Conservation (phyloP, 352 stramenopile genomes). For the Globisporangium paroecandrum region DNA sequence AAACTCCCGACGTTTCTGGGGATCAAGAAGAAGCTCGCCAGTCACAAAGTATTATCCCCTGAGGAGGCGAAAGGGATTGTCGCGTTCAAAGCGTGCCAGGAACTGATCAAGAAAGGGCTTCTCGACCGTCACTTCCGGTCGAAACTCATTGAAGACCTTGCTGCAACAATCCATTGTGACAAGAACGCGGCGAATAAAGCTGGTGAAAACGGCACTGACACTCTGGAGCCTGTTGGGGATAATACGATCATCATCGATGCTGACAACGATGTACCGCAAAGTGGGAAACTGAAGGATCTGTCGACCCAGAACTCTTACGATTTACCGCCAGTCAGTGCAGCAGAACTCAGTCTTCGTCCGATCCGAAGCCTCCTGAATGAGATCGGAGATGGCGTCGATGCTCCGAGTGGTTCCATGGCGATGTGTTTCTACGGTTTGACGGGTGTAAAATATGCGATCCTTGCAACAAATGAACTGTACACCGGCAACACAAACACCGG, state of each 20-base stretch:
- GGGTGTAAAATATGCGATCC: slow-evolving; percentile 65
- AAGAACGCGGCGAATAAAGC: slow-evolving; percentile 14
- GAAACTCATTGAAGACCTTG: slow-evolving; percentile 53
- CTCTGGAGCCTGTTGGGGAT: slow-evolving; percentile 12
- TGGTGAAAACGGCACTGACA: not conserved
- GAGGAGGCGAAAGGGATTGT: slow-evolving; percentile 77
- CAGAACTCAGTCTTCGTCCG: slow-evolving; percentile 60
- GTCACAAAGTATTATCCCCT: slow-evolving; percentile 55
- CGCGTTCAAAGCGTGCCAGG: slow-evolving; percentile 76
- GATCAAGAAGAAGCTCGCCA: slow-evolving; percentile 64
- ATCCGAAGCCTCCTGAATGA: slow-evolving; percentile 48
- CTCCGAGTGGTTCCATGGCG: slow-evolving; percentile 32
- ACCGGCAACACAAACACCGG: slow-evolving; percentile 76
- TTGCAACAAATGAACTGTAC: slow-evolving; percentile 74
- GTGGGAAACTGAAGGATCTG: slow-evolving; percentile 50
- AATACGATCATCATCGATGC: slow-evolving; percentile 32
- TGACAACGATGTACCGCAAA: slow-evolving; percentile 11
- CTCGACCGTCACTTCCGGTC: slow-evolving; percentile 74
- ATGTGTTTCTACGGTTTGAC: slow-evolving; percentile 82
- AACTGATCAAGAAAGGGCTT: slow-evolving; percentile 63
- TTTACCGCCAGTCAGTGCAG: slow-evolving; percentile 71
- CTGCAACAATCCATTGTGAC: slow-evolving; percentile 32
- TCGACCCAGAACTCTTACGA: slow-evolving; percentile 84
- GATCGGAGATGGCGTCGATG: not conserved
- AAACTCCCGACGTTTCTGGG: slow-evolving; percentile 51